phyloP scores from a whole-genome alignment of 2,329 filamentous ascomycete genomes.

The Penicillium freii region DNA sequence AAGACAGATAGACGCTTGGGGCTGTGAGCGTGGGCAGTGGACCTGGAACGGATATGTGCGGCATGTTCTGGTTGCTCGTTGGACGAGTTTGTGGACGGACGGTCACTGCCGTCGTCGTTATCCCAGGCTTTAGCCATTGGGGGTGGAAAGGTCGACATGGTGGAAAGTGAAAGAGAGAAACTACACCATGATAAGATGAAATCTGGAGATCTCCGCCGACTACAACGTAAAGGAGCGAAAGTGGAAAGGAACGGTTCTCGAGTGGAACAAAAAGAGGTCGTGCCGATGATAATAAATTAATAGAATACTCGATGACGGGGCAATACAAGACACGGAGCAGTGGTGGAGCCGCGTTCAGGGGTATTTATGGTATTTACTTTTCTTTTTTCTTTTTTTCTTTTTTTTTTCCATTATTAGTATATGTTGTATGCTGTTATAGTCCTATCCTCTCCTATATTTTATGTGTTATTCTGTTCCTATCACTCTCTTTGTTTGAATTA shows the following conservation, averaged over 20 bases:
- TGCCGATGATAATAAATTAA: slow-evolving; percentile 12
- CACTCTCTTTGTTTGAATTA: not conserved
- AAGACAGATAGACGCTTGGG: slow-evolving; percentile 44
- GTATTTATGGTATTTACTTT: slow-evolving; percentile 9
- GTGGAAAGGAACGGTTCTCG: slow-evolving; percentile 8
- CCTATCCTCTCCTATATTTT: not conserved
- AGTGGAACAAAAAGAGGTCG: slow-evolving; percentile 5
- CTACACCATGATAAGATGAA: slow-evolving; percentile 12
- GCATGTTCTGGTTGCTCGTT: slow-evolving; percentile 36
- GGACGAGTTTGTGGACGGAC: slow-evolving; percentile 33
- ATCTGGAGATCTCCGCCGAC: slow-evolving; percentile 10
- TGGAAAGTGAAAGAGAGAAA: not conserved
- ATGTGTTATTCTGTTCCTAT: not conserved
- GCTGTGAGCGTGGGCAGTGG: slow-evolving; percentile 36
- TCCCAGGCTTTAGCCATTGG: slow-evolving; percentile 15
- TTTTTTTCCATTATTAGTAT: not conserved
- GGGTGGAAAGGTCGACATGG: slow-evolving; percentile 9
- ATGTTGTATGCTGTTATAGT: not conserved
- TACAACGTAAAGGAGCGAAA: slow-evolving; percentile 8
- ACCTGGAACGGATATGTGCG: slow-evolving; percentile 37
- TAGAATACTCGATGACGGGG: slow-evolving; percentile 9
- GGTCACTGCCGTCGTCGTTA: slow-evolving; percentile 29
- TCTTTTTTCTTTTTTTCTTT: not conserved
- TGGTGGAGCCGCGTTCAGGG: slow-evolving; percentile 11
- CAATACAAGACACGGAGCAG: slow-evolving; percentile 2